Conservation (phyloP, 495 filamentous ascomycete species). For the Penicillium chermesinum region DNA sequence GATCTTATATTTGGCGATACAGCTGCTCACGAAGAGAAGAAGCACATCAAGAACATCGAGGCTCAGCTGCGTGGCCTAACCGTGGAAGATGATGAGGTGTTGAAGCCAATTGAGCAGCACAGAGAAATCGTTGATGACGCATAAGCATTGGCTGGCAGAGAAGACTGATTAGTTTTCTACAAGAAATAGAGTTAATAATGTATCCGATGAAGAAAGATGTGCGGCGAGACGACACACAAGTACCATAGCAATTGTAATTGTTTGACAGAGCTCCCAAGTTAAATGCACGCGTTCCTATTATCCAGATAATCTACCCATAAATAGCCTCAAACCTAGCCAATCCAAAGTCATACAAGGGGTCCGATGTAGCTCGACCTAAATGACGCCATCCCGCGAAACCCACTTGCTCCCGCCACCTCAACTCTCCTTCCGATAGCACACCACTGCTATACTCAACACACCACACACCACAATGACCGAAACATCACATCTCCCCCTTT, state of each 20-base stretch:
- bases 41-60: constrained; percentile 69
- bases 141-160: neutral
- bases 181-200: too few relatives aligned
- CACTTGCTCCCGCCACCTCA: constrained; percentile 10
- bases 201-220: too few relatives aligned
- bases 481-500: constrained; percentile 15
- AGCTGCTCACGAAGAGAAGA: constrained; percentile 63
- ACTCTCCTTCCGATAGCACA: neutral
- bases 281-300: too few relatives aligned
- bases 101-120: constrained; percentile 25
- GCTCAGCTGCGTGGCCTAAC: constrained; percentile 51
- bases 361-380: too few relatives aligned
- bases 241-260: too few relatives aligned
- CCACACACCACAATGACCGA: constrained; percentile 5
- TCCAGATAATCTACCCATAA: too few relatives aligned
- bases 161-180: neutral
- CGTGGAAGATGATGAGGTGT: constrained; percentile 22
- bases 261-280: too few relatives aligned
- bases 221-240: too few relatives aligned
- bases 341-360: too few relatives aligned
- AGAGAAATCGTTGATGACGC: constrained; percentile 13
- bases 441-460: neutral
- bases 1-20: constrained; percentile 73
- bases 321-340: too few relatives aligned
- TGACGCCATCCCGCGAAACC: constrained; percentile 15